Evolutionary conservation across 495 filamentous ascomycete genomes (phyloP).

Genomic region (Lophiotrema nucula): DNA sequence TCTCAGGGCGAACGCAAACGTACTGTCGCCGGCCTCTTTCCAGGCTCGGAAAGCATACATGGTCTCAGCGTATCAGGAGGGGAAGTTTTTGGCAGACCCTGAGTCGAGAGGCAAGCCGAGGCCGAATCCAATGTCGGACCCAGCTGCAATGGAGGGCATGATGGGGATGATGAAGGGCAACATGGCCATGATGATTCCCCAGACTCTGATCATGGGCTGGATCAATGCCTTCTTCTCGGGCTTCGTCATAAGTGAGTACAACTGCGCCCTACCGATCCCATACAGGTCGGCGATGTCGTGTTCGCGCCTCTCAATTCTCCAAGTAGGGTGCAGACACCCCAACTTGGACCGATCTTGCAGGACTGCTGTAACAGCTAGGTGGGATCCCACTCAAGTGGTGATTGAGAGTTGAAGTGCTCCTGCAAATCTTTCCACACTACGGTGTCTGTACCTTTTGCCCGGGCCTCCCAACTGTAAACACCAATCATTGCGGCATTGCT

Average conservation of each 20-base stretch:
- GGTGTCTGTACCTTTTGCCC: too few species aligned
- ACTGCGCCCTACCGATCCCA: background rate
- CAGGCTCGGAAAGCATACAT: conserved; percentile 74
- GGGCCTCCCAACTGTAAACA: too few species aligned
- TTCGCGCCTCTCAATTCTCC: background rate
- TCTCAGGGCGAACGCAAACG: conserved; percentile 73
- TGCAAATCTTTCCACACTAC: too few species aligned
- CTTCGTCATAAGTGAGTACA: conserved; percentile 84
- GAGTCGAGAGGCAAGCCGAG: conserved; percentile 80
- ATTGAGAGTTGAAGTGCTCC: too few species aligned
- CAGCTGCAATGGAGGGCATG: conserved; percentile 98
- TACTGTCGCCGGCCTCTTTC: conserved; percentile 74
- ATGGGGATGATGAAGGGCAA: conserved; percentile 99
- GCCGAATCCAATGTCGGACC: conserved; percentile 93
- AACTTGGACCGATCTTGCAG: too few species aligned
- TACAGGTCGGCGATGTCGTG: background rate
- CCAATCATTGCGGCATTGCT: background rate
- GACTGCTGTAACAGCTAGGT: too few species aligned
- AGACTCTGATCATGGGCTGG: conserved; percentile 99
- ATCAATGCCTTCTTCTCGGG: conserved; percentile 98
- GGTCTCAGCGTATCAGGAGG: conserved; percentile 74
- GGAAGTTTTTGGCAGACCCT: conserved; percentile 85
- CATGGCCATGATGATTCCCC: conserved; percentile 99
- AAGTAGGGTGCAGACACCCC: too few species aligned
- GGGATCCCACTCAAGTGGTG: too few species aligned